These are phyloP conservation scores for Andrographis paniculata DNA, from an alignment of 305 asterid species.

Conservation along the genomic window DNA sequence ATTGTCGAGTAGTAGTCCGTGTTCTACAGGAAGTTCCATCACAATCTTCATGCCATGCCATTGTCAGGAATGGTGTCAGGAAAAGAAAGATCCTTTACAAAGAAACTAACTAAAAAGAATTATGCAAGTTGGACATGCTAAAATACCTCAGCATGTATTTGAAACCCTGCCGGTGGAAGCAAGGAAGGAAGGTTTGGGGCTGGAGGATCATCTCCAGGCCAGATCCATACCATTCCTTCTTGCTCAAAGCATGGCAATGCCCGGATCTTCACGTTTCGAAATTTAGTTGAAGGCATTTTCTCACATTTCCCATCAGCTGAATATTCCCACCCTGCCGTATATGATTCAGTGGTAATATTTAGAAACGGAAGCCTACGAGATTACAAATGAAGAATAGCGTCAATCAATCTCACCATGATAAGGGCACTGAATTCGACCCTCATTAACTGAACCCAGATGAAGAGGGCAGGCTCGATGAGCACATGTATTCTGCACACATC, in stretches of 20 bases:
- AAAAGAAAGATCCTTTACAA: background rate
- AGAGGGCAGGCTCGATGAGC: constrained; percentile 89
- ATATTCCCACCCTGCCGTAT: constrained; percentile 64
- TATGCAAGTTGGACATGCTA: background rate
- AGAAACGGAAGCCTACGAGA: background rate
- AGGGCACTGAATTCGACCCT: constrained; percentile 77
- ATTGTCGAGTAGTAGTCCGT: constrained; percentile 80
- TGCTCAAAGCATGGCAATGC: constrained; percentile 69
- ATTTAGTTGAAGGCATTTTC: constrained; percentile 76
- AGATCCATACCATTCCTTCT: constrained; percentile 75
- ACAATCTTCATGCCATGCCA: constrained; percentile 82
- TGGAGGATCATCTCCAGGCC: constrained; percentile 78
- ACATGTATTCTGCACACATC: constrained; percentile 68
- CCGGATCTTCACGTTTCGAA: constrained; percentile 43
- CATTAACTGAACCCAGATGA: constrained; percentile 63
- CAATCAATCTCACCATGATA: constrained; percentile 53
- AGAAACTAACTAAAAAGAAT: too few relatives aligned
- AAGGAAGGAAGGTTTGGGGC: constrained; percentile 51
- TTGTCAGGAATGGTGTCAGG: constrained; percentile 5
- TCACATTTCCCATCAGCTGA: constrained; percentile 70
- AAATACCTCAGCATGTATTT: constrained; percentile 72
- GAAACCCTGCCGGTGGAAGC: constrained; percentile 62
- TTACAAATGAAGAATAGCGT: background rate
- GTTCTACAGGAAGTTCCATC: constrained; percentile 88
- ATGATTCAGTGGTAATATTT: background rate